Percentiles rank a stretch among this genome's conserved stretches.
Evolutionary conservation across 2,329 filamentous ascomycete genomes (phyloP).

Genomic region (Claviceps sp.): DNA sequence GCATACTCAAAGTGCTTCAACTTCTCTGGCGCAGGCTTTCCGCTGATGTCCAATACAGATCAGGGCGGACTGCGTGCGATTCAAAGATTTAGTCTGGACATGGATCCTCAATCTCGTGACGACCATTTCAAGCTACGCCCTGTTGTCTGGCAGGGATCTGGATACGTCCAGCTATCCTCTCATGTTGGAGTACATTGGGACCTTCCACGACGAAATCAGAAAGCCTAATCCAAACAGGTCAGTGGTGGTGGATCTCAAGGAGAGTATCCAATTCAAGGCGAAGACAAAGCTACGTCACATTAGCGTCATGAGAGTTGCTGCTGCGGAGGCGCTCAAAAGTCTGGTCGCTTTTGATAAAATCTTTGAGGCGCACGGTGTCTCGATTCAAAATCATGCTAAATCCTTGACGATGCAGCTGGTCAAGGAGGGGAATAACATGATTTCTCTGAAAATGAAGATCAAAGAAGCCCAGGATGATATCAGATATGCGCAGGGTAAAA

Average conservation of each 20-base stretch:
- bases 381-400: accelerated
- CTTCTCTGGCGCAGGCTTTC: too few species aligned
- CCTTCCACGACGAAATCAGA: neutral
- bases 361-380: neutral
- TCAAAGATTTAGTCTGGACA: neutral
- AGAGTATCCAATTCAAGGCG: neutral
- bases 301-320: too few species aligned
- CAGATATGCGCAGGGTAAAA: neutral
- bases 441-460: neutral
- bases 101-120: neutral
- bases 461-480: neutral
- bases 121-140: neutral
- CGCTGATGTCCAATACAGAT: neutral
- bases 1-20: too few species aligned
- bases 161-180: neutral
- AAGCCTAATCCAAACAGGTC: neutral
- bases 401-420: neutral
- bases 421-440: neutral
- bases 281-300: neutral
- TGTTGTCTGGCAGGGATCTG: neutral
- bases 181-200: neutral
- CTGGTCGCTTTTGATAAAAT: neutral
- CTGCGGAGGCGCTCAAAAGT: neutral
- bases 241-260: neutral
- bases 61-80: neutral